These are phyloP conservation scores for Neoboletus brunneissimus DNA, from an alignment of 768 basidiomycete species.

Conservation along the genomic window DNA sequence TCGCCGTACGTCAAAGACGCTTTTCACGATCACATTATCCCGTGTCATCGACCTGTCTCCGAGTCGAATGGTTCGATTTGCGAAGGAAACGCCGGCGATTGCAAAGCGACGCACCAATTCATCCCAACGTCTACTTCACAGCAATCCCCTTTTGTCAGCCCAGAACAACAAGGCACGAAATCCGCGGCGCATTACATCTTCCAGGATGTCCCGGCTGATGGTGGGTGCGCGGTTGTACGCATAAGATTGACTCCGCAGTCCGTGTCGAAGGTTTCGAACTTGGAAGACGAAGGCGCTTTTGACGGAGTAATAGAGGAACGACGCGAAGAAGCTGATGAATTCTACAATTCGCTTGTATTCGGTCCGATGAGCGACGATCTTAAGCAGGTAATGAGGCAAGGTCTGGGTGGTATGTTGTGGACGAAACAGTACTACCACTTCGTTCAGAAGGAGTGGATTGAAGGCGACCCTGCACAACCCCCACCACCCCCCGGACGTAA, in stretches of 20 bases:
- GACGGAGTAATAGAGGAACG: constrained; percentile 89
- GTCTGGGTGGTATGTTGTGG: constrained; percentile 96
- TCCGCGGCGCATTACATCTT: constrained; percentile 91
- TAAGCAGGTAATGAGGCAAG: constrained; percentile 95
- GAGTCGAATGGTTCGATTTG: constrained; percentile 31
- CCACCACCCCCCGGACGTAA: constrained; percentile 90
- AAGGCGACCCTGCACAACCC: constrained; percentile 94
- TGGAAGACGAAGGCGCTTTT: constrained; percentile 86
- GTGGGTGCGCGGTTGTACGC: constrained; percentile 93
- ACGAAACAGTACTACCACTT: constrained; percentile 97
- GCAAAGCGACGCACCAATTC: not conserved
- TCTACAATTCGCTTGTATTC: constrained; percentile 76
- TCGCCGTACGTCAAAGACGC: constrained; percentile 90
- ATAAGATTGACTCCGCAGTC: constrained; percentile 83
- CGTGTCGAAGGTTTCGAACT: constrained; percentile 69
- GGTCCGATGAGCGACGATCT: constrained; percentile 91
- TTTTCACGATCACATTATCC: constrained; percentile 97
- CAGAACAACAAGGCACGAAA: constrained; percentile 86
- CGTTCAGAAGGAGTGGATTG: constrained; percentile 94
- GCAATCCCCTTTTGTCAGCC: constrained; percentile 64
- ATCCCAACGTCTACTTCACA: not conserved
- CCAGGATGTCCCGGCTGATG: constrained; percentile 79
- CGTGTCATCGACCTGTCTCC: constrained; percentile 64
- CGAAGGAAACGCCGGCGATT: not conserved
- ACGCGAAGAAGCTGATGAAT: constrained; percentile 92